phyloP scores from a whole-genome alignment of 2,329 filamentous ascomycete genomes.

The Dothidotthia symphoricarpi region DNA sequence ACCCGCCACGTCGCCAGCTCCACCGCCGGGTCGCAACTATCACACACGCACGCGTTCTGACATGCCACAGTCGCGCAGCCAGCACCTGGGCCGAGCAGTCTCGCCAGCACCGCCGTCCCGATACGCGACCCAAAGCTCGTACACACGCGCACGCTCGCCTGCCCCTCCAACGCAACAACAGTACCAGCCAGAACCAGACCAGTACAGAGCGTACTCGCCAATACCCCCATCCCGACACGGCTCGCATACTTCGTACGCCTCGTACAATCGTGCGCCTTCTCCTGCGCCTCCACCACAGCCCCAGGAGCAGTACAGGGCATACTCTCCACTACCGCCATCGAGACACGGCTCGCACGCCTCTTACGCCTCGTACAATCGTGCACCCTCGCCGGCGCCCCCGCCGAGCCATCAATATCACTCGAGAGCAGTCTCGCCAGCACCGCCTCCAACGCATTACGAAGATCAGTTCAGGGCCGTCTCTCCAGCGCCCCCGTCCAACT shows the following conservation, averaged over 20 bases:
- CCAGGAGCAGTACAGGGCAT: conserved; percentile 23
- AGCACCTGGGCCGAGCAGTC: conserved; percentile 17
- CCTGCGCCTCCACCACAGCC: conserved; percentile 26
- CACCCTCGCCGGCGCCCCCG: conserved; percentile 30
- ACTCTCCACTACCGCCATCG: conserved; percentile 30
- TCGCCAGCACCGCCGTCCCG: conserved; percentile 26
- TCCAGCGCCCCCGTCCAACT: conserved; percentile 29
- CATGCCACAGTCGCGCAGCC: conserved; percentile 22
- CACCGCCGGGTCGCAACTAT: conserved; percentile 25
- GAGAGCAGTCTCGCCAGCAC: conserved; percentile 24
- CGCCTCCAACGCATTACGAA: conserved; percentile 25
- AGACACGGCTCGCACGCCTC: conserved; percentile 31
- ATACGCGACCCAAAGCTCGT: conserved; percentile 28
- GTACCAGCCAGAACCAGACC: conserved; percentile 17
- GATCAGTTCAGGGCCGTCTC: conserved; percentile 26
- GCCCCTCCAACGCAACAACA: conserved; percentile 14
- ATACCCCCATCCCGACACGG: conserved; percentile 24
- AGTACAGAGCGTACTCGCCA: conserved; percentile 23
- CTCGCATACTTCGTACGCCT: conserved; percentile 32
- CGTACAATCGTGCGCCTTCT: conserved; percentile 15
- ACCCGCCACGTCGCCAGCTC: conserved; percentile 42
- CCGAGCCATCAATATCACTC: conserved; percentile 17
- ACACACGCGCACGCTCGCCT: conserved; percentile 17
- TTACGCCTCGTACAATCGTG: too few species aligned
- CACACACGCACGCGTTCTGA: conserved; percentile 29